These are phyloP conservation scores for Nevesoporus exiguus DNA, from an alignment of 768 basidiomycete species.

Conservation along the genomic window DNA sequence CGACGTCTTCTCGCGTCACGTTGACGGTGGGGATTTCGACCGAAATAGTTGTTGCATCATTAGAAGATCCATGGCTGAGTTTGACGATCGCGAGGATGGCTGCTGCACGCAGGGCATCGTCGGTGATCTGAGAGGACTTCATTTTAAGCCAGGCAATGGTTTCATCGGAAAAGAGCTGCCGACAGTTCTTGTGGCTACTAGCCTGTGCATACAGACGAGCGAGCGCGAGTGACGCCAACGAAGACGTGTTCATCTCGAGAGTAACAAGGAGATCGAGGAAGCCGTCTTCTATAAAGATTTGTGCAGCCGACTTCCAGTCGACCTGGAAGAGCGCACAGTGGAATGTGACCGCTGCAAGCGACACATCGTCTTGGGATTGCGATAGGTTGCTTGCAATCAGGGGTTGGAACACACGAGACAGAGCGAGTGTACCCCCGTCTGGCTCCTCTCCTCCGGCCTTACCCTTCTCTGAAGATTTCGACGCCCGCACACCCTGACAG, in stretches of 20 bases:
- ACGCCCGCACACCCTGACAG: conserved; percentile 55
- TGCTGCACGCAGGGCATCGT: conserved; percentile 50
- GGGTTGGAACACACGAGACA: conserved; percentile 51
- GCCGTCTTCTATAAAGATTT: conserved; percentile 63
- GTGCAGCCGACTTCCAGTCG: conserved; percentile 63
- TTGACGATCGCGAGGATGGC: conserved; percentile 79
- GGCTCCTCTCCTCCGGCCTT: conserved; percentile 36
- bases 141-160: conserved; percentile 65
- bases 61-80: conserved; percentile 53
- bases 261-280: conserved; percentile 58
- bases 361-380: conserved; percentile 50
- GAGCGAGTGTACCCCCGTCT: conserved; percentile 46
- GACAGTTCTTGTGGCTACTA: conserved; percentile 68
- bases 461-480: conserved; percentile 33
- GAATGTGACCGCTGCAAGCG: conserved; percentile 59
- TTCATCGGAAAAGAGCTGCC: conserved; percentile 55
- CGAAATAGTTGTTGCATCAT: conserved; percentile 36
- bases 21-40: conserved; percentile 10
- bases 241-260: conserved; percentile 58
- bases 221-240: conserved; percentile 52
- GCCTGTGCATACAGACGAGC: conserved; percentile 77
- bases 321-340: conserved; percentile 81
- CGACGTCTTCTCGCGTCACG: conserved; percentile 33
- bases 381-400: conserved; percentile 47
- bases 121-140: conserved; percentile 46